Evolutionary conservation across 192 early-diverging fungal genomes (phyloP).

Genomic region (Coemansia sp.): DNA sequence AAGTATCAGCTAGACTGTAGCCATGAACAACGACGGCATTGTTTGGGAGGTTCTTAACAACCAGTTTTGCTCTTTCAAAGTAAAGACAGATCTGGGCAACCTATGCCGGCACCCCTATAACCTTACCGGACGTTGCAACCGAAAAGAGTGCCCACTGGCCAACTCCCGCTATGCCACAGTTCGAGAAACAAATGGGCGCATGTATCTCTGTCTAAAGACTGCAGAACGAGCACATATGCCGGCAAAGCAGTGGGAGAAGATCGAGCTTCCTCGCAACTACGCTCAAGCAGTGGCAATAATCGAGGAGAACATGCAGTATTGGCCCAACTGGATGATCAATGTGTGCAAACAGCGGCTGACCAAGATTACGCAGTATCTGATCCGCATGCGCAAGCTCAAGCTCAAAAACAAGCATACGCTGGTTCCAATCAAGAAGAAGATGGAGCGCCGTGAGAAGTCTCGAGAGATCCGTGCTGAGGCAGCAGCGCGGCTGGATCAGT

Average conservation of each 20-base stretch:
- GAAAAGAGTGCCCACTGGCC: conserved; percentile 91
- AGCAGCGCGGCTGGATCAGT: conserved; percentile 84
- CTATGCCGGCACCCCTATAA: conserved; percentile 97
- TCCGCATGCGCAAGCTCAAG: conserved; percentile 87
- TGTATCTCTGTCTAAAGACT: conserved; percentile 93
- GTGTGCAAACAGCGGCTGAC: conserved; percentile 97
- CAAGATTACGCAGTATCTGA: conserved; percentile 94
- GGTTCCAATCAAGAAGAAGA: conserved; percentile 90
- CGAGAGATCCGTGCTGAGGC: conserved; percentile 88
- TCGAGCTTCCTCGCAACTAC: conserved; percentile 89
- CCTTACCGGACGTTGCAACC: conserved; percentile 93
- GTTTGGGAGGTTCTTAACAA: conserved; percentile 96
- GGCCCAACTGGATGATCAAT: conserved; percentile 88
- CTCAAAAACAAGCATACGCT: conserved; percentile 76
- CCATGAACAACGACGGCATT: conserved; percentile 69
- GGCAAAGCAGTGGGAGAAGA: conserved; percentile 87
- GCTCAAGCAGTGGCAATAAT: conserved; percentile 79
- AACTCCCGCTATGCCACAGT: conserved; percentile 95
- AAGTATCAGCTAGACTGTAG: background rate
- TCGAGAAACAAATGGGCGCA: conserved; percentile 74
- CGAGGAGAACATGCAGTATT: conserved; percentile 86
- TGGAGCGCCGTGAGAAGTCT: conserved; percentile 80
- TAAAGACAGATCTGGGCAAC: conserved; percentile 86
- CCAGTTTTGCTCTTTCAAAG: conserved; percentile 98
- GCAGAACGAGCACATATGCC: conserved; percentile 94